Percentiles rank a stretch among this genome's conserved stretches.
These are phyloP conservation scores for Omphalotus guepiniiformis DNA, from an alignment of 768 basidiomycete species.

Conservation along the genomic window DNA sequence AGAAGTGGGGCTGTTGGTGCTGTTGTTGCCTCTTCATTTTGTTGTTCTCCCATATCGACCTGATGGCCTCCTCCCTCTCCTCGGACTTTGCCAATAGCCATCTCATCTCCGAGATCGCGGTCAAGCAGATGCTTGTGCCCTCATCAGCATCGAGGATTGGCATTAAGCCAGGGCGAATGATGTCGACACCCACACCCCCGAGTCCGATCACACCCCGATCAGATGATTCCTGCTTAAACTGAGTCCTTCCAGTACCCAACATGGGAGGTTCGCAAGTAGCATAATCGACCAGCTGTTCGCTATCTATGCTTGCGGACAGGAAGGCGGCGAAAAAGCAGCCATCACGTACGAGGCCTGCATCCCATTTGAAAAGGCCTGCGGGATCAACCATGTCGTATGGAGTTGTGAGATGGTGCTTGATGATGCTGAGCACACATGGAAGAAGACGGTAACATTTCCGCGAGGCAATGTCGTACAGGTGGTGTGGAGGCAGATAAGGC, in stretches of 20 bases:
- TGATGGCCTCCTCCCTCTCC: slow-evolving; percentile 63
- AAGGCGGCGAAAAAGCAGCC: slow-evolving; percentile 88
- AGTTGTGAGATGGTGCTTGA: slow-evolving; percentile 44
- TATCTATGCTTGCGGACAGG: slow-evolving; percentile 62
- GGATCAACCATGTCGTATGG: slow-evolving; percentile 25
- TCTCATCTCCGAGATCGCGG: slow-evolving; percentile 74
- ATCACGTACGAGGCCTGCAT: slow-evolving; percentile 81
- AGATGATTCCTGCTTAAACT: slow-evolving; percentile 29
- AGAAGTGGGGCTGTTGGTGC: background rate
- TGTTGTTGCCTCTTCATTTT: slow-evolving; percentile 27
- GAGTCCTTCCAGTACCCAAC: slow-evolving; percentile 25
- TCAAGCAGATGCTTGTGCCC: slow-evolving; percentile 54
- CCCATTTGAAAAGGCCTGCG: slow-evolving; percentile 71
- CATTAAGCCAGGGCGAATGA: slow-evolving; percentile 6
- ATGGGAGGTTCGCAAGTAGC: slow-evolving; percentile 11
- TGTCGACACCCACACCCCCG: slow-evolving; percentile 10
- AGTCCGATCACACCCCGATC: slow-evolving; percentile 22
- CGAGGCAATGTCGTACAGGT: slow-evolving; percentile 44
- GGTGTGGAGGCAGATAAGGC: slow-evolving; percentile 44
- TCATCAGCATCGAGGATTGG: slow-evolving; percentile 33
- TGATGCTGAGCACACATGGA: slow-evolving; percentile 45
- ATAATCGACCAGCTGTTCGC: slow-evolving; percentile 28
- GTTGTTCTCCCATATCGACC: slow-evolving; percentile 45
- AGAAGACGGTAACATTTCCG: slow-evolving; percentile 48
- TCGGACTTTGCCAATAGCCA: slow-evolving; percentile 79